Base-by-base conservation (phyloP, 2,329 filamentous ascomycete species). In the Epichloe elymi region DNA sequence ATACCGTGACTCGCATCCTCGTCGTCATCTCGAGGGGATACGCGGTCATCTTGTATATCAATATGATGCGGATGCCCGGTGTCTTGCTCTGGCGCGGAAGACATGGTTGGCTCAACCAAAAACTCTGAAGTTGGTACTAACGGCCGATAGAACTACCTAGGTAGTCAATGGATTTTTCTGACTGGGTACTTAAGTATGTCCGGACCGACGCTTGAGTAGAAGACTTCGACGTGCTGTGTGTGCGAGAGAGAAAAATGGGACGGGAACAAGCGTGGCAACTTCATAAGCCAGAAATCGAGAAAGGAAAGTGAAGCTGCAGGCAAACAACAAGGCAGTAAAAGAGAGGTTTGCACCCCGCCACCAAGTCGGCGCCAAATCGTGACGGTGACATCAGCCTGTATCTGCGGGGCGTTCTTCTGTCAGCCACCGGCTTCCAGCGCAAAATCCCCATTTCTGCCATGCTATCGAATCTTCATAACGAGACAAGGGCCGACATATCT, bases 1-100 rank as follows among this genome's bases (percentile, higher is more conserved):
- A 79, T 65, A 12, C 68, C 70, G 4, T 73, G 71, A 56, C 73
- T 76, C 15, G 66, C 58, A 51, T 73, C 68, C 49, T 62, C 69
- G 5, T 74, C 69, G 15, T 49, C 41, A 50, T 64, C 60, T 15
- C 60, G 63, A 7, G 69, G 66, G 5, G 68, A 64, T 20, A 63
- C 61, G 46, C 68, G 59, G 46, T 73, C 68, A 52, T 74, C 70
- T 19, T 69, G 67, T 49, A 77, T 68, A 54, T 77, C 74, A 60
- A 79, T 74, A 58, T 74, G 75, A 62, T 58, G 65, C 58, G 62
- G 65, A 55, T 62, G 66, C 60, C 57, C 56, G 55, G 63, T 61
- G 61, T 66, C 71, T 38, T 66, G 65, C 45, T 64, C 54, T 39
- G 71, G 62, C 46, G 62, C 63, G 39, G 73, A 62, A 5, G 51